Conservation (phyloP, 2,329 filamentous ascomycete species). For the Nakataea oryzae region DNA sequence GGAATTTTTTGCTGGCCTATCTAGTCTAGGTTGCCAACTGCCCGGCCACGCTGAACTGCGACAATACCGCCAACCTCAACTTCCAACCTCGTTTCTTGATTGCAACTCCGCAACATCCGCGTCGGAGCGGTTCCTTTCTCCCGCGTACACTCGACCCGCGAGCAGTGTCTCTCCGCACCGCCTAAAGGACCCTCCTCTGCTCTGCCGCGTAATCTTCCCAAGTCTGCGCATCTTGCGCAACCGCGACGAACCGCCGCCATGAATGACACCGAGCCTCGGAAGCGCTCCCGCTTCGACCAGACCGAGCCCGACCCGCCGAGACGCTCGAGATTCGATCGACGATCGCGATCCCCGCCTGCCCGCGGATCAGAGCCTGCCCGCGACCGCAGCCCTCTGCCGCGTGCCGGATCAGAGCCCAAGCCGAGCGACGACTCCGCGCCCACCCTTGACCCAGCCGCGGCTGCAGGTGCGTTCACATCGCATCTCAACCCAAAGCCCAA, state of each 20-base stretch:
- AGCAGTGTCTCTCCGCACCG: no score
- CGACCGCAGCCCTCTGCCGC: conserved; percentile 67
- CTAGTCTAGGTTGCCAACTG: no score
- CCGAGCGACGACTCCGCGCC: conserved; percentile 29
- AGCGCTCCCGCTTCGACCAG: conserved; percentile 91
- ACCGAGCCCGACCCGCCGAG: conserved; percentile 66
- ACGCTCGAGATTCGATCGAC: conserved; percentile 77
- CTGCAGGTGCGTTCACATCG: conserved; percentile 51
- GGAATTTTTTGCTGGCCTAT: no score
- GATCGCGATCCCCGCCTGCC: conserved; percentile 71
- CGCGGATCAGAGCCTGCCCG: conserved; percentile 59
- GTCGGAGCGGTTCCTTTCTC: no score
- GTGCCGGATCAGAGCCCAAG: conserved; percentile 23
- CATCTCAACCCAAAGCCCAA: not conserved
- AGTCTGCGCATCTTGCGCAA: not conserved
- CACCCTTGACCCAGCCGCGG: conserved; percentile 57
- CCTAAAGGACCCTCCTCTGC: not conserved
- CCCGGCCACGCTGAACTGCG: no score
- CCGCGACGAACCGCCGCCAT: conserved; percentile 32
- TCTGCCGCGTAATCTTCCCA: not conserved
- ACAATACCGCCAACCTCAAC: no score
- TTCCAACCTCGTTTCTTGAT: no score
- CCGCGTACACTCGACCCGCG: no score
- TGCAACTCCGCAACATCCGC: no score
- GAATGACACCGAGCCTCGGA: conserved; percentile 71